Base-by-base conservation (phyloP, 805 yeast species). In the Candida multigemmis region DNA sequence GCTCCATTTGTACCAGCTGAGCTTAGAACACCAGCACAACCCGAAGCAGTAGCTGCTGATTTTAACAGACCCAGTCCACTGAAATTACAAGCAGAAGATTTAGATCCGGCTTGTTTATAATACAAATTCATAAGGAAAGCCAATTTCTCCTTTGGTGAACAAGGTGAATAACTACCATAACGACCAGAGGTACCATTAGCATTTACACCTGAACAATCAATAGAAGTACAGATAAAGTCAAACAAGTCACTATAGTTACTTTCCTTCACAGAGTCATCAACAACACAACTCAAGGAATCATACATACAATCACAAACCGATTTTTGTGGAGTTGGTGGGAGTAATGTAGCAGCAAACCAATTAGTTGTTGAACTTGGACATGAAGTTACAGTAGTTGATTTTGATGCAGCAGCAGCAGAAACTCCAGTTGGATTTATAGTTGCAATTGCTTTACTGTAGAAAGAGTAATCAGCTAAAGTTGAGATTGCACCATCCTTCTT, bases 1-100 rank as follows among this genome's bases (percentile, higher is more conserved):
- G 74, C 48, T 51, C 93, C 94, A 26, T 68, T 65, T 34, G 68
- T 35, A 49, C 93, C 93, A 40, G 87, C 86, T 40, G 75, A 68
- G 13, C 56, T 51, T 38, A 83, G 49, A 40, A 65, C 60, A 26
- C 80, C 60, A 12, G 73, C 41, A 60, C 86, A 78, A 11, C 68
- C 48, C 22, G 71, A 57, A 30, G 57, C 56, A 23, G 56, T 41
- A 29, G 49, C 47, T 21, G 45, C 38, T 12, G 28, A 19, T 32
- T 48, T 37, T 42, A 76, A 38, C 23, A 59, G 27, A 28, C 64
- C 68, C 30, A 60, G 50, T 24, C 68, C 68, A 22, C 33, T 27
- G 42, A 59, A 60, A 42, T 46, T 45, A 53, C 68, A 60, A 24
- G 62, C 64, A 26, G 40, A 32, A 10, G 34, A 17, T 22, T 33